Base-by-base conservation (phyloP, 441 rosid genomes). In the Codiaeum variegatum region DNA sequence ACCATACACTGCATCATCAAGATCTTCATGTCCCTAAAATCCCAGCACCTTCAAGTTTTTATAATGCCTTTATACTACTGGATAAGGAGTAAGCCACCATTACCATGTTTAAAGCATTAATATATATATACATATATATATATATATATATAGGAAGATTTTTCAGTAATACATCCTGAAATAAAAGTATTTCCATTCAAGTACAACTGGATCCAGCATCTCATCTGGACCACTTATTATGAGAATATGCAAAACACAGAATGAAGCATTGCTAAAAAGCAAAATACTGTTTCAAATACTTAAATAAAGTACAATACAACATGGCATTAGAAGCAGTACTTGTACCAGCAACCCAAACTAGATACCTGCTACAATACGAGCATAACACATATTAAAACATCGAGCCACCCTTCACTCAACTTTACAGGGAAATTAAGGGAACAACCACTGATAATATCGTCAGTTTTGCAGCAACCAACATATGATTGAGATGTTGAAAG, bases 1-100 rank as follows among this genome's bases (percentile, higher is more conserved):
- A 58, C 59, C 56, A 44, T 62, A 38, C 23, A 44, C 15, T 32
- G 55, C 26, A 31, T 51, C 21, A 36, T 76, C 74, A 56, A 63
- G 47, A 79, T 66, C 65, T 75, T 75, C 40, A n/a, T 54, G 84
- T 55, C 83, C 40, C 55, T 46, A 26, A 69, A 62, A 54, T 72
- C 66, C 76, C 77, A 75, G 75, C 79, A 72, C 54, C 70, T 54
- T 16, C 3, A 58, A 42, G n/a, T 34, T n/a, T 24, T 32, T 64
- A 65, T 15, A 31, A 64, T 52, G 18, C 32, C 68, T n/a, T n/a
- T n/a, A 69, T 29, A 36, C 66, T 21, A 26, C 12, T 59, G 66
- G 32, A 38, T 40, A 11, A 58, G 54, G 62, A 28, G 44, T 23
- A 40, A n/a, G n/a, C n/a, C n/a, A 38, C 31, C 47, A 51, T 4